Conservation (phyloP, 2,329 filamentous ascomycete species). For the Claviceps quebecensis region DNA sequence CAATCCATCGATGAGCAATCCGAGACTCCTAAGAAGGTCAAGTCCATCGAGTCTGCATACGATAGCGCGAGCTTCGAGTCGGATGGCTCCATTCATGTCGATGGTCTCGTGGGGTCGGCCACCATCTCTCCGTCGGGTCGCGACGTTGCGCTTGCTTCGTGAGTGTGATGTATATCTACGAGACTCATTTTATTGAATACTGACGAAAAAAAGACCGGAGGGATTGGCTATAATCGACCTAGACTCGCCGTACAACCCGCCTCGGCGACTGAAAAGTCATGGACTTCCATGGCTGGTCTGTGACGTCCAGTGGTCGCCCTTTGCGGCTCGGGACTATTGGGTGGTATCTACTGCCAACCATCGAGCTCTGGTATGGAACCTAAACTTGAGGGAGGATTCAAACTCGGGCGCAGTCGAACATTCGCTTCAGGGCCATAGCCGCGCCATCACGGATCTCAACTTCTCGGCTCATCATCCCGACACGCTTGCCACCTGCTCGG, state of each 20-base stretch:
- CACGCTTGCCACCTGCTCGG: conserved; percentile 74
- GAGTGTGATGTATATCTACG: conserved; percentile 15
- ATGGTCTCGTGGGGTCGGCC: conserved; percentile 71
- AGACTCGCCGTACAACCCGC: conserved; percentile 76
- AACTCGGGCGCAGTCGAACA: conserved; percentile 62
- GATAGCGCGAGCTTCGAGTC: conserved; percentile 81
- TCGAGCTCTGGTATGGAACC: conserved; percentile 86
- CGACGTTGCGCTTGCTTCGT: conserved; percentile 80
- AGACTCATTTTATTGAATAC: conserved; percentile 12
- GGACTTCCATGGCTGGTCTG: conserved; percentile 88
- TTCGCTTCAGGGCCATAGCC: conserved; percentile 66
- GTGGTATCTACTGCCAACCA: conserved; percentile 90
- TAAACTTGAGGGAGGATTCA: conserved; percentile 65
- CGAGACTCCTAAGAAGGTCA: conserved; percentile 39
- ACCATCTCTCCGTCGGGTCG: conserved; percentile 85
- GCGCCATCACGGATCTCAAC: conserved; percentile 92
- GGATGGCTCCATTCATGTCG: conserved; percentile 72
- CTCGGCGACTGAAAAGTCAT: conserved; percentile 67
- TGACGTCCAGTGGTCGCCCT: conserved; percentile 94
- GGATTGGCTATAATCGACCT: conserved; percentile 85
- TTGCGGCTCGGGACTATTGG: conserved; percentile 81
- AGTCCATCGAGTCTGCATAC: conserved; percentile 52
- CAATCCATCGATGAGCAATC: conserved; percentile 31
- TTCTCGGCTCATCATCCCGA: conserved; percentile 90
- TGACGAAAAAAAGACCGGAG: conserved; percentile 43